phyloP scores from a whole-genome alignment of 2,329 filamentous ascomycete species.

The Fusarium ramigenum region DNA sequence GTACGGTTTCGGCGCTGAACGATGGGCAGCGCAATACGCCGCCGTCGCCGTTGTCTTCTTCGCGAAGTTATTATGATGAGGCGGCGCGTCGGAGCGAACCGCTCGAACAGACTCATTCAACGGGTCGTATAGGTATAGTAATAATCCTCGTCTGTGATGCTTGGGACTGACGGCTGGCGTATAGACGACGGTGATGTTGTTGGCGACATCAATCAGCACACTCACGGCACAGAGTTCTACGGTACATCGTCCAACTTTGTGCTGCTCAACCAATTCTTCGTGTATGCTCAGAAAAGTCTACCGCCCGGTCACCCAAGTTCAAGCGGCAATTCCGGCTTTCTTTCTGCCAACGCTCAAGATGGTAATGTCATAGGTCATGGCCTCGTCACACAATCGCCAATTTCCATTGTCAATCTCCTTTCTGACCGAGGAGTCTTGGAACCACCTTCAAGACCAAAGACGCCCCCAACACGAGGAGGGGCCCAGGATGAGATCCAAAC shows the following conservation, averaged over 20 bases:
- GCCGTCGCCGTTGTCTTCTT: neutral
- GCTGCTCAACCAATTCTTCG: neutral
- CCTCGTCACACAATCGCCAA: neutral
- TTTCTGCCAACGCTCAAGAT: neutral
- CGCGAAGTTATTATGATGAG: neutral
- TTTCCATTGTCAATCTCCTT: neutral
- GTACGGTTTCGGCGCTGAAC: neutral
- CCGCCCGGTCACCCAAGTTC: neutral
- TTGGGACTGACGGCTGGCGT: neutral
- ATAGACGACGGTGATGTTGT: constrained; percentile 1
- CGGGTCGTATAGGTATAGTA: neutral
- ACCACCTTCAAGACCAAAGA: neutral
- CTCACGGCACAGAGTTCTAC: constrained; percentile 1
- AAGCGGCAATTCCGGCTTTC: neutral
- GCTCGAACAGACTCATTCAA: neutral
- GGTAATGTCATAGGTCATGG: fast-evolving
- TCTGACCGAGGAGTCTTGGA: neutral
- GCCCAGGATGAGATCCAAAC: neutral
- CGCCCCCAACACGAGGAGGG: neutral
- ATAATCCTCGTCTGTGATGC: fast-evolving
- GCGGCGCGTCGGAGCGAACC: neutral
- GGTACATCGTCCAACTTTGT: constrained; percentile 5
- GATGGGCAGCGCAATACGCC: neutral
- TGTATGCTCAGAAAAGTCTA: neutral
- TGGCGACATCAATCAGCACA: constrained; percentile 2